Conservation (phyloP, 169 alveolate genomes). For the Cryptosporidium baileyi region DNA sequence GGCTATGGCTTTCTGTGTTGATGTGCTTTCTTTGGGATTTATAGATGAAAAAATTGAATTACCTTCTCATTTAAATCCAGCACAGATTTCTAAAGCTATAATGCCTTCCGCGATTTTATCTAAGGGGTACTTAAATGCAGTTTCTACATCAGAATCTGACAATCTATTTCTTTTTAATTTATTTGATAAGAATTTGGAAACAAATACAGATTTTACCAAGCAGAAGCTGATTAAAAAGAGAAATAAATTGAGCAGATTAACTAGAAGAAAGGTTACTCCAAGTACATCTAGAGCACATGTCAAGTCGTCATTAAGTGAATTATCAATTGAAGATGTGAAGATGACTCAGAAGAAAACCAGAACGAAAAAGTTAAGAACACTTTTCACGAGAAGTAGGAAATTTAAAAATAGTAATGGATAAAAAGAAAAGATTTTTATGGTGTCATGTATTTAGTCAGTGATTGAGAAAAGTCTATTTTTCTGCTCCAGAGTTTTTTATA, state of each 20-base stretch:
- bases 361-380: background rate
- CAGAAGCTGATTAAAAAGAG: too few species aligned
- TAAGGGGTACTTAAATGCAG: background rate
- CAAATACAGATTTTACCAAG: too few species aligned
- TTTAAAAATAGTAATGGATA: background rate
- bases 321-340: background rate
- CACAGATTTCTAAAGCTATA: background rate
- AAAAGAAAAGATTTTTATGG: too few species aligned
- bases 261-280: background rate
- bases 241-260: too few species aligned
- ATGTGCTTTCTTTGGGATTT: conserved; percentile 19
- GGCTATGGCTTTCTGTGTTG: background rate
- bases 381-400: background rate
- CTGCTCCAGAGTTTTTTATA: too few species aligned
- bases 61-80: background rate
- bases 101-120: background rate
- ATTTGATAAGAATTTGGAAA: too few species aligned
- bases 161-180: background rate
- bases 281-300: background rate
- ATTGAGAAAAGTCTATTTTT: too few species aligned
- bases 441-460: too few species aligned
- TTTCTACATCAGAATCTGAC: background rate
- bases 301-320: background rate
- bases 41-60: background rate
- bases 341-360: background rate